Percentiles rank a stretch among this genome's conserved stretches.
phyloP scores from a whole-genome alignment of 1,284 basidiomycete species.

The Anthracocystis walkeri region DNA sequence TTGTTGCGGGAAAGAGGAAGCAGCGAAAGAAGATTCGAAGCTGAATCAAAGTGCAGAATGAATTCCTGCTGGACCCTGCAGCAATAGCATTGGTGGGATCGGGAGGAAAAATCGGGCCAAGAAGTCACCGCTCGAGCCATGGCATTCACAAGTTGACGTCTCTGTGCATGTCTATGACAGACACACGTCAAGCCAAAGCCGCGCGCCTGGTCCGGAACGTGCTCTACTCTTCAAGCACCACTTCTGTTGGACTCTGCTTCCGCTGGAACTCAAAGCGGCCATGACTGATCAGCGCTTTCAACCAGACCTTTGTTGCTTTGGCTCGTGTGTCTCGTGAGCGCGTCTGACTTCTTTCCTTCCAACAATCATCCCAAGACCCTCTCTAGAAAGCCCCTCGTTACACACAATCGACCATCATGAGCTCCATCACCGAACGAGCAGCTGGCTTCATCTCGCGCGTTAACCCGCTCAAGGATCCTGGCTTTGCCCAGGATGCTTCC shows the following conservation, averaged over 20 bases:
- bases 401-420: conserved; percentile 15
- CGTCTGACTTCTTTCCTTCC: background rate
- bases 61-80: conserved; percentile 26
- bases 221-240: background rate
- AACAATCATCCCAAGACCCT: background rate
- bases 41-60: background rate
- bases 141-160: conserved; percentile 2
- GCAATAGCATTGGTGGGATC: background rate
- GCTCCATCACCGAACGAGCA: conserved; percentile 37
- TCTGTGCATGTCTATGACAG: conserved; percentile 1
- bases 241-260: background rate
- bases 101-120: conserved; percentile 2
- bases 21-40: too few relatives aligned
- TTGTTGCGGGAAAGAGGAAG: background rate
- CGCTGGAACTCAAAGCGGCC: background rate
- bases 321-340: background rate
- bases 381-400: background rate
- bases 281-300: conserved; percentile 19
- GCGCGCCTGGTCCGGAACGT: conserved; percentile 30
- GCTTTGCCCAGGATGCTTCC: conserved; percentile 34
- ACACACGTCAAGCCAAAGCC: conserved; percentile 6
- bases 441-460: conserved; percentile 39
- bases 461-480: conserved; percentile 49
- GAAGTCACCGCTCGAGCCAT: background rate
- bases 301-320: background rate